Evolutionary conservation across 164 flowering plant genomes (phyloP).

Genomic region (Umbellularia californica): DNA sequence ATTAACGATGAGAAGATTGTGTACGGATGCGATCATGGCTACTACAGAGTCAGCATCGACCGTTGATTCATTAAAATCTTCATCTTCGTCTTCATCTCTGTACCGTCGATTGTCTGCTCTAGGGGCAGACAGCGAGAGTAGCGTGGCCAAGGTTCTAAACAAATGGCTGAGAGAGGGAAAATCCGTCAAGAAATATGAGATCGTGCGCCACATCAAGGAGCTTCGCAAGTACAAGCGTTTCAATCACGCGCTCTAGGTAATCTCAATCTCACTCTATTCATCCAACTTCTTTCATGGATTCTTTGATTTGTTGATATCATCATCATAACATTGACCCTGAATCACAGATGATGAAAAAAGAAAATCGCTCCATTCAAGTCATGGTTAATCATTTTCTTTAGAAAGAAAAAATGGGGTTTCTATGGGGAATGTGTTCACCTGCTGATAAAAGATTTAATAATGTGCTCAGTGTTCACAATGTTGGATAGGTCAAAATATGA

Average conservation of each 20-base stretch:
- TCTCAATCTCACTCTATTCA: not conserved
- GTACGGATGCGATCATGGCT: conserved; percentile 5
- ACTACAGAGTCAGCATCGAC: not conserved
- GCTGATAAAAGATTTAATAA: no score
- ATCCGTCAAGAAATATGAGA: conserved; percentile 28
- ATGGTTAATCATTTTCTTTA: no score
- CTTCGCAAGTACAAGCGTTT: conserved; percentile 46
- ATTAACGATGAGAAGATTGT: conserved; percentile 4
- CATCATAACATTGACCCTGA: no score
- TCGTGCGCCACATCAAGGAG: conserved; percentile 33
- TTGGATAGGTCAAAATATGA: no score
- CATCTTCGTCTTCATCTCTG: conserved; percentile 12
- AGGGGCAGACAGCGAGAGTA: conserved; percentile 24
- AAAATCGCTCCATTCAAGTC: no score
- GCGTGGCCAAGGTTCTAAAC: conserved; percentile 33
- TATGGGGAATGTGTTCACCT: no score
- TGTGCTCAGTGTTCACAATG: no score
- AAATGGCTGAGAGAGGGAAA: conserved; percentile 41
- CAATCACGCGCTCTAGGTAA: conserved; percentile 61
- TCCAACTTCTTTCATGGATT: not conserved
- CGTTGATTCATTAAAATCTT: not conserved
- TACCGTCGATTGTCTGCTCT: conserved; percentile 43
- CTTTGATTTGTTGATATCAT: no score
- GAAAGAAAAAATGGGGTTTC: no score
- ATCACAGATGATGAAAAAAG: no score